Evolutionary conservation across 441 rosid genomes (phyloP).

Genomic region (Jatropha multifida): DNA sequence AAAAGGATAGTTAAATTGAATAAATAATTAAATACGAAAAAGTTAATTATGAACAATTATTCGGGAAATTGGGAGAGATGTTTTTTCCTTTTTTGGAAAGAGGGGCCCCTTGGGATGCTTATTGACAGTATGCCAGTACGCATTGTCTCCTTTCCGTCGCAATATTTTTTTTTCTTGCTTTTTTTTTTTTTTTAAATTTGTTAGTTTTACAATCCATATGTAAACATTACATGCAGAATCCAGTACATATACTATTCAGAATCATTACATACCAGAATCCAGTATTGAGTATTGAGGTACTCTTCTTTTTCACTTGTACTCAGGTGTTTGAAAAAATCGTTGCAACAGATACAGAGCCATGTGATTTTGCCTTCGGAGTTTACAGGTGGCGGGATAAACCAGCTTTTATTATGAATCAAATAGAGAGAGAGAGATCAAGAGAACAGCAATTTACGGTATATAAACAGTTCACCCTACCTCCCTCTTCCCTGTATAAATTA

Average conservation of each 20-base stretch:
- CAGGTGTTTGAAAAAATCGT: not conserved
- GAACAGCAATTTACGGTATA: not conserved
- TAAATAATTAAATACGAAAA: no score
- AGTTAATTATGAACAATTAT: no score
- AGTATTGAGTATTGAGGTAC: not conserved
- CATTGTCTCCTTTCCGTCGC: not conserved
- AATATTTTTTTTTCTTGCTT: not conserved
- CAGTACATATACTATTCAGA: not conserved
- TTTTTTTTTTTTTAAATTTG: no score
- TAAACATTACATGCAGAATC: no score
- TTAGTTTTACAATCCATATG: not conserved
- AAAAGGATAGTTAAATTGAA: no score
- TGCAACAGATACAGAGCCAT: not conserved
- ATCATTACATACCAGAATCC: not conserved
- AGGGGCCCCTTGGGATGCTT: not conserved
- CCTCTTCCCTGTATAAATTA: constrained; percentile 2
- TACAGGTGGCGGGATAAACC: not conserved
- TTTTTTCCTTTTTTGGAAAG: no score
- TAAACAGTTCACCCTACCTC: not conserved
- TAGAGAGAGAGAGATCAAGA: not conserved
- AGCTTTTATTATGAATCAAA: not conserved
- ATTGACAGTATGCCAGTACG: not conserved
- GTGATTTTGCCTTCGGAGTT: not conserved
- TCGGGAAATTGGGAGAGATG: no score
- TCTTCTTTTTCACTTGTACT: not conserved